Percentiles rank a stretch among this genome's conserved stretches.
Conservation (phyloP, 768 basidiomycete genomes). For the Naganishia kalamii region DNA sequence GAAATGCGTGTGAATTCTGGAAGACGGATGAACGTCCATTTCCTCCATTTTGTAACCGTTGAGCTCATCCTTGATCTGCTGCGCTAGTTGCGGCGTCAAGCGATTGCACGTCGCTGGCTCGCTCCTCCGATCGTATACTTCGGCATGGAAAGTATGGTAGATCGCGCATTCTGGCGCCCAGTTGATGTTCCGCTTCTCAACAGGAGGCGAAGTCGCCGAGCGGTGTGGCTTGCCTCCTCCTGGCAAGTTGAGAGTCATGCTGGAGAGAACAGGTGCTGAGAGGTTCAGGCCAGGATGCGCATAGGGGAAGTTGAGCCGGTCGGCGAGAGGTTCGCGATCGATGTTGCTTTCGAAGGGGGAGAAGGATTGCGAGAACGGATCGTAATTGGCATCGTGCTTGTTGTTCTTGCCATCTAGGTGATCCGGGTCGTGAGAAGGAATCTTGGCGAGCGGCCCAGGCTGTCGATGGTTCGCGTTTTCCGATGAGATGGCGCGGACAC, state of each 20-base stretch:
- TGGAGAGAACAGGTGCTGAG: slow-evolving; percentile 76
- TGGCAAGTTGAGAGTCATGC: slow-evolving; percentile 1
- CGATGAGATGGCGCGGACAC: slow-evolving; percentile 71
- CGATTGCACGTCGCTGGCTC: slow-evolving; percentile 97
- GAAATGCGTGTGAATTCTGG: slow-evolving; percentile 62
- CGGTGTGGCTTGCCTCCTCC: slow-evolving; percentile 44
- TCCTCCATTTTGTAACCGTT: slow-evolving; percentile 99
- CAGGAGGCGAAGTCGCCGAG: slow-evolving; percentile 57
- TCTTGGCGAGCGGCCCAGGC: slow-evolving; percentile 69
- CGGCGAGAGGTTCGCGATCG: slow-evolving; percentile 28
- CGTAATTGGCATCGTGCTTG: slow-evolving; percentile 34
- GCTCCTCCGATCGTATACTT: slow-evolving; percentile 86
- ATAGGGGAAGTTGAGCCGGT: slow-evolving; percentile 55
- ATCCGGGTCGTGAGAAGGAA: slow-evolving; percentile 70
- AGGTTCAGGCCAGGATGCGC: slow-evolving; percentile 76
- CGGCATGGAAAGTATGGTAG: slow-evolving; percentile 89
- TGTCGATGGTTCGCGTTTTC: slow-evolving; percentile 52
- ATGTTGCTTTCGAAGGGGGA: slow-evolving; percentile 51
- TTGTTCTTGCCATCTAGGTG: slow-evolving; percentile 63
- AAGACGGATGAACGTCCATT: slow-evolving; percentile 95
- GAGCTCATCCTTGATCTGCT: slow-evolving; percentile 76
- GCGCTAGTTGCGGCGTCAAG: slow-evolving; percentile 86
- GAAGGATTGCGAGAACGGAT: slow-evolving; percentile 55
- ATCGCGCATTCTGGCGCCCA: slow-evolving; percentile 91
- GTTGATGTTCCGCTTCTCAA: slow-evolving; percentile 59